A percentile compares a stretch with the other conserved stretches of the same genome.
Evolutionary conservation across 345 rosid genomes (phyloP).

Genomic region (Geranium brycei): DNA sequence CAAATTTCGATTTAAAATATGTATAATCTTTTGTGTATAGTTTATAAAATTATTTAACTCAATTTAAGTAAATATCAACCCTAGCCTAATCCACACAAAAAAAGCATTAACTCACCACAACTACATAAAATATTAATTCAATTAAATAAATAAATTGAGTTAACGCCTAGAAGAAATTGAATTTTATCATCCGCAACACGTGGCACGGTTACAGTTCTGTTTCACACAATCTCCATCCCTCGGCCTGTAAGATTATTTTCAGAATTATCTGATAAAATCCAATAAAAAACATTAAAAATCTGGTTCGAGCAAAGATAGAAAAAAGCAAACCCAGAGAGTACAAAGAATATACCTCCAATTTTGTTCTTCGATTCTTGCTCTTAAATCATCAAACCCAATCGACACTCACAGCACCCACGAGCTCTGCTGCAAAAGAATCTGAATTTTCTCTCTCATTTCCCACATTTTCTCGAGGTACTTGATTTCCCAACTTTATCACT

Average conservation of each 20-base stretch:
- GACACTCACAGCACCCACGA: neutral
- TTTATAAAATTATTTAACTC: too few relatives aligned
- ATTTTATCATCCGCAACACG: neutral
- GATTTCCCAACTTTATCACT: neutral
- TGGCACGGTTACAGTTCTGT: neutral
- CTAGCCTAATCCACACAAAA: too few relatives aligned
- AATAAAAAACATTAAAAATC: too few relatives aligned
- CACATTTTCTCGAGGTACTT: constrained; percentile 5
- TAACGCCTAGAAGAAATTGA: too few relatives aligned
- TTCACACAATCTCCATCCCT: neutral
- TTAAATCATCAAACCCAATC: neutral
- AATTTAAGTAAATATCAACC: too few relatives aligned
- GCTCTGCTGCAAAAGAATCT: neutral
- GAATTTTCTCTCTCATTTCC: neutral
- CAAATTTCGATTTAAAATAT: too few relatives aligned
- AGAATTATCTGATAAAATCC: neutral
- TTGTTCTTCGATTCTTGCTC: constrained; percentile 1
- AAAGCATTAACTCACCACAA: too few relatives aligned
- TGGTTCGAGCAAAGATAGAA: too few relatives aligned
- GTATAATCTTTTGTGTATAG: too few relatives aligned
- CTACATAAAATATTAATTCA: too few relatives aligned
- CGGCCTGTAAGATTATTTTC: neutral
- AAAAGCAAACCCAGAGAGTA: neutral
- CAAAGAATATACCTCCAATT: constrained; percentile 9
- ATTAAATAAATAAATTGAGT: too few relatives aligned